Evolutionary conservation across 2,329 filamentous ascomycete genomes (phyloP).

Genomic region (Trichophyton schoenleinii): DNA sequence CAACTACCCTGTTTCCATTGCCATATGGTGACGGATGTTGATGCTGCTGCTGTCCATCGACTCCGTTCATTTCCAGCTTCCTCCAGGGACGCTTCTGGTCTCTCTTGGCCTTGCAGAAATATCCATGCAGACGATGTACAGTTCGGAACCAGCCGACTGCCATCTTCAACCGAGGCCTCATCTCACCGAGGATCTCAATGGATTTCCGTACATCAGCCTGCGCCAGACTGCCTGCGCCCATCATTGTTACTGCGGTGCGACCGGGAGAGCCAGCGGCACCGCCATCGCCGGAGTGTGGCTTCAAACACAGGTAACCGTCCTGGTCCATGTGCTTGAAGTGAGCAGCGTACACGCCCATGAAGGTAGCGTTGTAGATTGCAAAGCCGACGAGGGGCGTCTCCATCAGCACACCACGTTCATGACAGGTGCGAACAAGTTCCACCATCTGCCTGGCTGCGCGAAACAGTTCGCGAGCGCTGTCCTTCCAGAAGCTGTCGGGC

Average conservation of each 20-base stretch:
- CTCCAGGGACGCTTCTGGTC: conserved; percentile 27
- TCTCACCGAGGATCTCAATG: conserved; percentile 29
- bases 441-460: conserved; percentile 41
- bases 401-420: conserved; percentile 39
- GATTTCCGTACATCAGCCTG: conserved; percentile 26
- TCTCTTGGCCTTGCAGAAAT: conserved; percentile 29
- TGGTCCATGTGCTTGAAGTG: conserved; percentile 46
- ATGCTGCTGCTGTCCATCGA: conserved; percentile 16
- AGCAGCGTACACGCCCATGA: conserved; percentile 40
- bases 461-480: conserved; percentile 40
- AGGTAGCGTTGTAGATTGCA: conserved; percentile 42
- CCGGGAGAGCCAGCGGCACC: conserved; percentile 13
- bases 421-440: conserved; percentile 40
- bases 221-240: conserved; percentile 12
- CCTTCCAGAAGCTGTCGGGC: conserved; percentile 42
- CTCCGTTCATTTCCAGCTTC: neutral
- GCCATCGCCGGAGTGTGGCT: conserved; percentile 16
- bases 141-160: conserved; percentile 34
- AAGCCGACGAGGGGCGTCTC: conserved; percentile 46
- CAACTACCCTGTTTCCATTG: neutral
- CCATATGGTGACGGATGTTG: conserved; percentile 6
- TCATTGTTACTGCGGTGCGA: conserved; percentile 14
- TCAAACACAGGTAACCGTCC: conserved; percentile 34
- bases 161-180: conserved; percentile 31
- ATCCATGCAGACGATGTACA: conserved; percentile 30